phyloP scores from a whole-genome alignment of 306 rosid species.

The Vigna trinervia region DNA sequence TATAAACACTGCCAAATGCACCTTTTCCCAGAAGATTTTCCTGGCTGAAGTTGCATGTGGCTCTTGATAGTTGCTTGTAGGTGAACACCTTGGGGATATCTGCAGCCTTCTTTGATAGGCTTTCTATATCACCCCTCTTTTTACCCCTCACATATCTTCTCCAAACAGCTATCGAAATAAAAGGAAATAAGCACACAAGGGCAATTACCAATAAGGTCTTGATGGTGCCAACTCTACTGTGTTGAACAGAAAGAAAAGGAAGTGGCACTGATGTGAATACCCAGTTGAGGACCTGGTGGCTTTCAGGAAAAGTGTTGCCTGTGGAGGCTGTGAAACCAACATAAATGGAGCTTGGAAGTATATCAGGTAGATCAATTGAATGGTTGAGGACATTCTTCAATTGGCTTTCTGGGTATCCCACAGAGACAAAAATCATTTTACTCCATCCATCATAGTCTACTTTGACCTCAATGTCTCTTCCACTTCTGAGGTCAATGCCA shows the following conservation, averaged over 20 bases:
- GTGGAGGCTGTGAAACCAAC: slow-evolving; percentile 70
- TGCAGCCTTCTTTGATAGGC: slow-evolving; percentile 47
- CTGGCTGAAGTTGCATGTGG: slow-evolving; percentile 54
- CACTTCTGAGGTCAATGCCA: slow-evolving; percentile 59
- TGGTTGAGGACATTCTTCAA: slow-evolving; percentile 51
- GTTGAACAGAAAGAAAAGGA: slow-evolving; percentile 33
- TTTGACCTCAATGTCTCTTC: slow-evolving; percentile 52
- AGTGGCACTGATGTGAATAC: slow-evolving; percentile 60
- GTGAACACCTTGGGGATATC: slow-evolving; percentile 53
- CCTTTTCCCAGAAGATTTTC: slow-evolving; percentile 63
- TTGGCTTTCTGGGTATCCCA: slow-evolving; percentile 47
- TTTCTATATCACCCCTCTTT: slow-evolving; percentile 48
- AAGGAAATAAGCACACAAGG: slow-evolving; percentile 32
- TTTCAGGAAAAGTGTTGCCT: slow-evolving; percentile 45
- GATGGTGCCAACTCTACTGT: slow-evolving; percentile 2
- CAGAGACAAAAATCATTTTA: slow-evolving; percentile 47
- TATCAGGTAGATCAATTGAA: slow-evolving; percentile 44
- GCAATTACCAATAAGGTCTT: slow-evolving; percentile 42
- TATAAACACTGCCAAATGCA: slow-evolving; percentile 67
- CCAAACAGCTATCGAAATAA: slow-evolving; percentile 39
- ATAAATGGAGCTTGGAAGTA: slow-evolving; percentile 53
- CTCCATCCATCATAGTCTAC: slow-evolving; percentile 59
- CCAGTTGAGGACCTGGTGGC: slow-evolving; percentile 59
- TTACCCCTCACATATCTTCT: slow-evolving; percentile 36
- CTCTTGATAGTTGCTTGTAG: slow-evolving; percentile 56